Evolutionary conservation across 2,329 filamentous ascomycete species (phyloP), one percentile per base, ranked within the genome.

Genomic region (Aureobasidium mangrovei): DNA sequence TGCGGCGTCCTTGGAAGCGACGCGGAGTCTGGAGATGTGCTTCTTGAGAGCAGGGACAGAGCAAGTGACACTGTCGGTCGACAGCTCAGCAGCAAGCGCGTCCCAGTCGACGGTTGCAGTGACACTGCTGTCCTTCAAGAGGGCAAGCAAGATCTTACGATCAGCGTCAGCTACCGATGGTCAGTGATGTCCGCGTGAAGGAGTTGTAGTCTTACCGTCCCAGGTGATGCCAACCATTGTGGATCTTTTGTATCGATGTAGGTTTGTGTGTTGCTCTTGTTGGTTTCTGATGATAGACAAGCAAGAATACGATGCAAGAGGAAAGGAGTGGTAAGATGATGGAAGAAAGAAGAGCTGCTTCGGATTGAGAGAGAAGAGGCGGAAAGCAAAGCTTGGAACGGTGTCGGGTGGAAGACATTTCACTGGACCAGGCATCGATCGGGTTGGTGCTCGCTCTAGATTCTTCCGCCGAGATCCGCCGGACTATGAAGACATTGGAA

Each of bases 71-170:
- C 33, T 28, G 7, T 47, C 53, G 6, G 44, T 46, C 10, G 41
- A 35, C 31, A 57, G 31, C n/a, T 52, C 47, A 2, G 27, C 44
- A 24, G 54, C 54, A 12, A 58, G 43, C 10, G 39, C 36, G 7
- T 45, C 44, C 43, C 53, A 53, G 41, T 54, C 28, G 40, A 56
- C 43, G 18, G 42, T 54, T 3, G 39, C 27, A 9, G 44, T 12
- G 31, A 54, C 38, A 9, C 18, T 42, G 10, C 41, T 18, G 9
- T 43, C 44, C 42, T 55, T 44, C 32, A 58, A 7, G 47, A 58
- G 42, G 2, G 54, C 38, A 1, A 58, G 39, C 10, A 58, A 29
- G 29, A 58, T 53, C 39, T 47, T 53, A 32, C 57, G 51, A 35
- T 58, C 54, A 7, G 33, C 46, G 35, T 56, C 54, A 26, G 45